Base-by-base conservation (phyloP, 305 asterid species). In the Solanum hybrid region DNA sequence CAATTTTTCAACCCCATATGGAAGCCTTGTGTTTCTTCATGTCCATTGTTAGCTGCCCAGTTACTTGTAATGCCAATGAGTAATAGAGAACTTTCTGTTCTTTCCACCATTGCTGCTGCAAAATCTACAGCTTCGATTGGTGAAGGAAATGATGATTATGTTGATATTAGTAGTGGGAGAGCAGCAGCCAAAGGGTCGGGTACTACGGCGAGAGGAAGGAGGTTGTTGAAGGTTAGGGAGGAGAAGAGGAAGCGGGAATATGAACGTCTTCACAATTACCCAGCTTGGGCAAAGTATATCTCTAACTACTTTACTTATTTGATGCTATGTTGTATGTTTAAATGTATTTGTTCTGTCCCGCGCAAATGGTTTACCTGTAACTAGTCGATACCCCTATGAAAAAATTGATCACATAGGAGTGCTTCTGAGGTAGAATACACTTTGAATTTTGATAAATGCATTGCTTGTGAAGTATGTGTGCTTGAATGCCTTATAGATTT, bases 251-350 rank as follows among this genome's bases (percentile, higher is more conserved):
- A 94, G 79, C 95, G 98, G 1, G 96, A 97, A 57, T 93, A 94
- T 82, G 98, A 95, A 33, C 94, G 91, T 69, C 93, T 94, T 84
- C 96, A 95, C 81, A 94, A 93, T 79, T 97, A 96, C 91, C 99
- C 99, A 89, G 91, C 98, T 90, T 97, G 99, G 99, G 99, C 99
- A 87, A 97, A 96, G 99, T 97, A n/a, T 90, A 46, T 28, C 74
- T 88, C 83, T 86, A 5, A 64, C 37, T 42, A 81, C 67, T 69
- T 22, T 28, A 64, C 90, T 40, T 78, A 33, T 39, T 89, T 40
- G 79, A 91, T 86, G 33, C 20, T 42, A 80, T 22, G 80, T 78
- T 78, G 51, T 69, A 36, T 39, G 8, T 39, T 24, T 57, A 16
- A 69, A 78, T 75, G 82, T n/a, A 3, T 11, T 31, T 2, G 64